Evolutionary conservation across 192 early-diverging fungal species (phyloP), one percentile per base, ranked within the genome.

Genomic region (Obelidium mucronatum): DNA sequence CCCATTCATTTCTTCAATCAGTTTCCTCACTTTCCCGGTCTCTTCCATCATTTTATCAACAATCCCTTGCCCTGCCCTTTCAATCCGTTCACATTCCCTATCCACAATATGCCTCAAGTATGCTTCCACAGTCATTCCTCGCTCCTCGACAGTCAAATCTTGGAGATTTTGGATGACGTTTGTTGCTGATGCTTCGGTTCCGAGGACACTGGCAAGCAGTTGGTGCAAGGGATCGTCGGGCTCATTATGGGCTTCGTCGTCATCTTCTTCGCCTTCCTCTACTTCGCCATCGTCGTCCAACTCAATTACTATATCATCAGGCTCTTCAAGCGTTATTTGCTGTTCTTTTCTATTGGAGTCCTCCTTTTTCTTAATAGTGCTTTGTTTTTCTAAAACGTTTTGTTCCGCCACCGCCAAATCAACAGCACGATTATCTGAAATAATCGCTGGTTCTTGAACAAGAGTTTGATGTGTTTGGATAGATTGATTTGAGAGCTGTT

Each of bases 71-170:
- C 11, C 8, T 13, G 48, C 48, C 48, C 48, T 8, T 22, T 51
- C 11, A 8, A 51, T 51, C 48, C 48, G 8, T 22, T 8, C 48
- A 51, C 48, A 51, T 22, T 51, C 48, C 48, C 22, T 51, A 22
- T 13, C 11, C 22, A 51, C 22, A 8, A 51, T 51, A 8, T 13
- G 11, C 48, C 22, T 51, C 11, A 65, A 26, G 13, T 37, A 40
- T 37, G 30, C n/a, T 37, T 17, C 63, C 11, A 37, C 63, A 5
- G 63, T 17, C 63, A 65, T 36, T 37, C 13, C 13, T 37, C 33
- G 4, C 26, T 65, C 63, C 63, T 65, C 63, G 13, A 11, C 63
- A 40, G 13, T 65, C 63, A 65, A 17, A 11, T 65, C 63, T 13
- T 65, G 13, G 37, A 65, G 6, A 60, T 13, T 26, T 60, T 26